Conservation (phyloP, 106 monocot species). For the Allium cepa region DNA sequence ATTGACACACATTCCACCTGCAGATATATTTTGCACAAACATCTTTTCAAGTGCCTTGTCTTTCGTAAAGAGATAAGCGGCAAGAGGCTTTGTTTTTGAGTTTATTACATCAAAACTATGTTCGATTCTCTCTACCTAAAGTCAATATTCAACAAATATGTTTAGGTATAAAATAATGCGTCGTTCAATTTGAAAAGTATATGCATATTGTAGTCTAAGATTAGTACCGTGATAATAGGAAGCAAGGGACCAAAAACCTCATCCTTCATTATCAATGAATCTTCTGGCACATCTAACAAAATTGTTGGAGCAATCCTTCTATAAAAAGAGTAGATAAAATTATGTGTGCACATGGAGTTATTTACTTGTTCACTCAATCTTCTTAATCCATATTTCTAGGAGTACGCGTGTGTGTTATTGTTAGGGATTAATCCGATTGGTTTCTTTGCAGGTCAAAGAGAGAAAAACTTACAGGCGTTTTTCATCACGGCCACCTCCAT, state of each 20-base stretch:
- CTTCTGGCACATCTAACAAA: constrained; percentile 53
- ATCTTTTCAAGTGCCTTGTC: constrained; percentile 49
- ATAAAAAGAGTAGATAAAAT: constrained; percentile 12
- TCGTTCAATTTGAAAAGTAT: not conserved
- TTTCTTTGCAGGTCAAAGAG: not conserved
- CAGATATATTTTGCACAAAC: constrained; percentile 42
- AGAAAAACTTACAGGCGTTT: constrained; percentile 43
- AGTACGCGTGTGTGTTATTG: no score
- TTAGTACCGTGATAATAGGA: constrained; percentile 50
- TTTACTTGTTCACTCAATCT: no score
- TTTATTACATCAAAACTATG: constrained; percentile 51
- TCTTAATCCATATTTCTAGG: no score
- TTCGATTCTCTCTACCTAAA: constrained; percentile 56
- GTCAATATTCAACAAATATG: not conserved
- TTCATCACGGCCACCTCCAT: constrained; percentile 53
- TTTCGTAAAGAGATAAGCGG: constrained; percentile 65
- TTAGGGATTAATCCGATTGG: no score
- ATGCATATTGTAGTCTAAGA: not conserved
- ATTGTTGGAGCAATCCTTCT: constrained; percentile 42
- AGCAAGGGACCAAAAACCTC: constrained; percentile 79
- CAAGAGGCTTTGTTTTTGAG: constrained; percentile 55
- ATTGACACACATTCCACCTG: constrained; percentile 69
- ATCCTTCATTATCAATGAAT: constrained; percentile 56
- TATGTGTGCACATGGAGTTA: not conserved
- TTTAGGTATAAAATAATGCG: not conserved